Conservation (phyloP, 2,329 filamentous ascomycete genomes). For the Emmonsiellopsis sp. region DNA sequence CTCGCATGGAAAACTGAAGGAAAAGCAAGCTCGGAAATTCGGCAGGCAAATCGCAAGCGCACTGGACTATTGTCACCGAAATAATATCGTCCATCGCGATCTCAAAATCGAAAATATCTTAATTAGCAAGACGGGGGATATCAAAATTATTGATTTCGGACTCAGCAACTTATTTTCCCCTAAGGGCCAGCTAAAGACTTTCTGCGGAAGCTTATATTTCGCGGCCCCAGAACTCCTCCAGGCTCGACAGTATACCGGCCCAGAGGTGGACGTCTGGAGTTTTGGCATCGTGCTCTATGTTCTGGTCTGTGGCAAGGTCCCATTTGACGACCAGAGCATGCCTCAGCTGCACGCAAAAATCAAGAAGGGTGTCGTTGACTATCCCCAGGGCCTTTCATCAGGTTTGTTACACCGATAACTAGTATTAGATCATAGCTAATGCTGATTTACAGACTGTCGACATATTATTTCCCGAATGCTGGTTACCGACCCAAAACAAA, state of each 20-base stretch:
- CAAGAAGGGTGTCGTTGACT: conserved; percentile 93
- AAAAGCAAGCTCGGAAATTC: conserved; percentile 97
- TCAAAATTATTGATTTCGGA: conserved; percentile 98
- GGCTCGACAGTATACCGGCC: conserved; percentile 86
- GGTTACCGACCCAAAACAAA: conserved; percentile 80
- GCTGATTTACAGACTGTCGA: conserved; percentile 62
- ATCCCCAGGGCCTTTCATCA: conserved; percentile 82
- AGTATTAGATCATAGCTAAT: conserved; percentile 26
- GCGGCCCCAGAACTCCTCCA: conserved; percentile 90
- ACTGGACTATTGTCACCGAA: conserved; percentile 92
- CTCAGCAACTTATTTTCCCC: conserved; percentile 94
- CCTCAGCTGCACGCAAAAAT: conserved; percentile 96
- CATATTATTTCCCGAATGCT: conserved; percentile 90
- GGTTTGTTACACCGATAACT: conserved; percentile 47
- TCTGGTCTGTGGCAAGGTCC: conserved; percentile 92
- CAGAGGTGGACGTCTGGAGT: conserved; percentile 97
- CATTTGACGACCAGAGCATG: conserved; percentile 99
- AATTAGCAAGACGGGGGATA: conserved; percentile 97
- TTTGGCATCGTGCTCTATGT: conserved; percentile 98
- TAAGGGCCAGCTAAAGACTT: conserved; percentile 78
- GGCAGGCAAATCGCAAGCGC: conserved; percentile 94
- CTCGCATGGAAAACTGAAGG: conserved; percentile 91
- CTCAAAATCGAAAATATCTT: conserved; percentile 98
- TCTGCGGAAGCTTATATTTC: conserved; percentile 96
- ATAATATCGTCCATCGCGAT: conserved; percentile 95